Conservation (phyloP, 2,329 filamentous ascomycete species). For the Fusarium drepaniforme region DNA sequence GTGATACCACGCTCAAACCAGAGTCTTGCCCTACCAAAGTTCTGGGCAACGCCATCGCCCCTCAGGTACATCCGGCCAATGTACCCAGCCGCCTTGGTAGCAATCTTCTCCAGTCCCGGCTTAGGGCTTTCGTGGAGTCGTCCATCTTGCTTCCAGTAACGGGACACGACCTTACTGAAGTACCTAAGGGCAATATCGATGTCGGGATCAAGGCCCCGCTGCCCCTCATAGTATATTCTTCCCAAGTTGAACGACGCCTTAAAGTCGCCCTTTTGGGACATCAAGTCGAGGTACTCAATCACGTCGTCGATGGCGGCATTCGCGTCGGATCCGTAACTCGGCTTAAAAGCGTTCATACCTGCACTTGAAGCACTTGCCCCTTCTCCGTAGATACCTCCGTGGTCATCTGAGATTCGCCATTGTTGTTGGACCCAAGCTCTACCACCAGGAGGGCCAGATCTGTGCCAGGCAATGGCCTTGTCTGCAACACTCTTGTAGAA, state of each 20-base stretch:
- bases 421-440: conserved; percentile 81
- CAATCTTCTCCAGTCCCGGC: conserved; percentile 79
- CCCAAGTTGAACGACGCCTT: conserved; percentile 89
- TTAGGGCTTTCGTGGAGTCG: conserved; percentile 78
- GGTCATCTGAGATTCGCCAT: conserved; percentile 89
- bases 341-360: conserved; percentile 82
- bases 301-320: conserved; percentile 93
- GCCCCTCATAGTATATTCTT: conserved; percentile 89
- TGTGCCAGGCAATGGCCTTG: conserved; percentile 89
- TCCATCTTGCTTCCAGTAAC: conserved; percentile 87
- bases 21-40: conserved; percentile 78
- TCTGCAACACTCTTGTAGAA: conserved; percentile 96
- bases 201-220: conserved; percentile 79
- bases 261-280: conserved; percentile 90
- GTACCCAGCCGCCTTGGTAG: conserved; percentile 86
- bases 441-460: conserved; percentile 91
- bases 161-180: conserved; percentile 82
- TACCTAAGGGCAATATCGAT: conserved; percentile 81
- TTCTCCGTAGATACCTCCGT: conserved; percentile 93
- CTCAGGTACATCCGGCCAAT: conserved; percentile 91
- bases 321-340: conserved; percentile 80
- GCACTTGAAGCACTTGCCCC: conserved; percentile 92
- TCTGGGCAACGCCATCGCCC: conserved; percentile 86
- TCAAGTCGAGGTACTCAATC: conserved; percentile 91
- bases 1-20: conserved; percentile 87